phyloP scores from a whole-genome alignment of 2,329 filamentous ascomycete genomes.

The Claviceps quebecensis region DNA sequence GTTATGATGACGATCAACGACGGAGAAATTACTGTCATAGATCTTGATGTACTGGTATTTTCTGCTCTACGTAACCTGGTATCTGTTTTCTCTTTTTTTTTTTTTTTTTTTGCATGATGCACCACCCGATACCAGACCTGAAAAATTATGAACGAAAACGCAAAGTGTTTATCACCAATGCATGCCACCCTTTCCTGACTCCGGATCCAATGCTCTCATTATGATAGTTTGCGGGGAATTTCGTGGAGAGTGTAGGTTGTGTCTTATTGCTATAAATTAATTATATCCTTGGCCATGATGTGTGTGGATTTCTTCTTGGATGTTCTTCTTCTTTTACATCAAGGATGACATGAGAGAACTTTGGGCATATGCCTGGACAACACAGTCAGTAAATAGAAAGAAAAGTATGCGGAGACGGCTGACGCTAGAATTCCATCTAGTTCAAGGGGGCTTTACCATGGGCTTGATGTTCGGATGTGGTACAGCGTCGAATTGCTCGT shows the following conservation, averaged over 20 bases:
- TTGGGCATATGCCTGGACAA: constrained; percentile 60
- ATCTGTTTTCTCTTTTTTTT: neutral
- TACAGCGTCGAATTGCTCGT: constrained; percentile 89
- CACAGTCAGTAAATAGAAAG: constrained; percentile 12
- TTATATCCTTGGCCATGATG: neutral
- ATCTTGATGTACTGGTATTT: constrained; percentile 7
- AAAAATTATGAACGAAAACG: neutral
- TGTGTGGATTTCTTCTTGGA: neutral
- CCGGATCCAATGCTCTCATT: constrained; percentile 5
- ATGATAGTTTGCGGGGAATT: neutral
- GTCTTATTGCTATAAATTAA: neutral
- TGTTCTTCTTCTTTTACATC: constrained; percentile 35
- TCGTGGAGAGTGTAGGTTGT: neutral
- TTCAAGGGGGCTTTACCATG: constrained; percentile 44
- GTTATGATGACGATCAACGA: neutral
- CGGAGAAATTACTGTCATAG: constrained; percentile 4
- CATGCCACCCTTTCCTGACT: constrained; percentile 6
- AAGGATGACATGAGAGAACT: constrained; percentile 67
- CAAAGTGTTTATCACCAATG: neutral
- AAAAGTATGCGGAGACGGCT: neutral
- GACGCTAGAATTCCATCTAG: constrained; percentile 2
- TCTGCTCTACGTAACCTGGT: constrained; percentile 5
- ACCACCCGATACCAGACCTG: constrained; percentile 1
- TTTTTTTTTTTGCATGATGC: neutral
- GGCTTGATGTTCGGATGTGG: constrained; percentile 91